Evolutionary conservation across 2,329 filamentous ascomycete genomes (phyloP).

Genomic region (Shiraia sp.): DNA sequence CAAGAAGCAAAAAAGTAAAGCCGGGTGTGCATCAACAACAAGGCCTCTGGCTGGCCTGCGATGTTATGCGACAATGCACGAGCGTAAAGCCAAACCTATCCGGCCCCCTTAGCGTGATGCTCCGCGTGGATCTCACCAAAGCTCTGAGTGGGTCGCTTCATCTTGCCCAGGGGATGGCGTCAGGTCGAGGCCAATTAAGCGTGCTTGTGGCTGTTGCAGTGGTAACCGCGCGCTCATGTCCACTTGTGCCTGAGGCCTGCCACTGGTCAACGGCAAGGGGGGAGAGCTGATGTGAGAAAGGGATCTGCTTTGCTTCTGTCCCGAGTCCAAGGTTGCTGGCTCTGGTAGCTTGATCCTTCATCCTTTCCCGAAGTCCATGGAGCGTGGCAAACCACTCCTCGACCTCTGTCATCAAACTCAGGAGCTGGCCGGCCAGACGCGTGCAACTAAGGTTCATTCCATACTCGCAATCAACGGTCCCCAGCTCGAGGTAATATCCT

Average conservation of each 20-base stretch:
- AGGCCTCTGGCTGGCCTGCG: background rate
- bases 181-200: conserved; percentile 12
- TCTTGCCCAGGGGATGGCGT: conserved; percentile 9
- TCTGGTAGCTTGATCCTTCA: background rate
- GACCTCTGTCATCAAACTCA: background rate
- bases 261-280: too few species aligned
- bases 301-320: too few species aligned
- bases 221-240: conserved; percentile 28
- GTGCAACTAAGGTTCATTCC: conserved; percentile 8
- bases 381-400: background rate
- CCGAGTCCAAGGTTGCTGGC: too few species aligned
- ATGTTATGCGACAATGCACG: conserved; percentile 7
- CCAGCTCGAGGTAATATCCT: conserved; percentile 8
- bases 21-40: background rate
- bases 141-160: conserved; percentile 16
- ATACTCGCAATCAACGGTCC: conserved; percentile 5
- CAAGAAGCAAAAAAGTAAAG: too few species aligned
- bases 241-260: conserved; percentile 6
- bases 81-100: background rate
- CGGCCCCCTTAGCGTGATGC: conserved; percentile 5
- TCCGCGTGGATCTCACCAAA: conserved; percentile 11
- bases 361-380: background rate
- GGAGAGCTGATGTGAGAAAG: background rate
- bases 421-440: background rate
- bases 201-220: conserved; percentile 7